phyloP scores from a whole-genome alignment of 108 stramenopile genomes.

The Pseudonitzschia pungens region DNA sequence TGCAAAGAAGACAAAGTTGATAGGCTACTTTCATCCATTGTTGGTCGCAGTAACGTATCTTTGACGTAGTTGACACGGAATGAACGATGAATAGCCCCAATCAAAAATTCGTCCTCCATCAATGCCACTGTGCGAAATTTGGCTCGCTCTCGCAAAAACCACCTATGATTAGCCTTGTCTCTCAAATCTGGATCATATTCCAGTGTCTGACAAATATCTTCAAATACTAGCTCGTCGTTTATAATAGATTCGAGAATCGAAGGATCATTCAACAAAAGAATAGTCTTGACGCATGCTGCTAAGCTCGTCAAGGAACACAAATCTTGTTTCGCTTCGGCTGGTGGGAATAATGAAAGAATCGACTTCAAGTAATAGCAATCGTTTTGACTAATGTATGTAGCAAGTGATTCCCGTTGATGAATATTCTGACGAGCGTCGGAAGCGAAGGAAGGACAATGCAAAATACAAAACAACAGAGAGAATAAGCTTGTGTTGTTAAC shows the following conservation, averaged over 20 bases:
- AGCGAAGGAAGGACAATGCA: background rate
- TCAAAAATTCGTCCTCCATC: slow-evolving; percentile 76
- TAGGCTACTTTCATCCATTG: slow-evolving; percentile 86
- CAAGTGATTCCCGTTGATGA: slow-evolving; percentile 74
- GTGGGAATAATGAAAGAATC: slow-evolving; percentile 63
- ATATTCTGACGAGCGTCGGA: slow-evolving; percentile 24
- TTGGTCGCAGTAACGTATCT: slow-evolving; percentile 80
- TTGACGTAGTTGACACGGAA: slow-evolving; percentile 83
- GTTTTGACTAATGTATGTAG: slow-evolving; percentile 63
- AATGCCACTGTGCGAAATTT: slow-evolving; percentile 79
- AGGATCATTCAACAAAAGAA: slow-evolving; percentile 84
- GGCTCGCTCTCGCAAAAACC: slow-evolving; percentile 66
- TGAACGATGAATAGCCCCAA: slow-evolving; percentile 70
- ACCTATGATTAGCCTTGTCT: slow-evolving; percentile 78
- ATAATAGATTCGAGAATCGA: slow-evolving; percentile 83
- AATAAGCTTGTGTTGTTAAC: background rate
- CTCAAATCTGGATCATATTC: slow-evolving; percentile 86
- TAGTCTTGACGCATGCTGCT: slow-evolving; percentile 77
- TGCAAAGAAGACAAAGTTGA: slow-evolving; percentile 76
- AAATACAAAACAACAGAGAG: background rate
- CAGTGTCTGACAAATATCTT: slow-evolving; percentile 63
- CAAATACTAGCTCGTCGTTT: slow-evolving; percentile 63
- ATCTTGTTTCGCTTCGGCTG: slow-evolving; percentile 52
- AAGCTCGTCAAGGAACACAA: slow-evolving; percentile 58
- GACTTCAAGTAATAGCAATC: slow-evolving; percentile 78